Evolutionary conservation across 495 filamentous ascomycete species (phyloP), one percentile per base, ranked within the genome.

Genomic region (Bathelium albidoporum): DNA sequence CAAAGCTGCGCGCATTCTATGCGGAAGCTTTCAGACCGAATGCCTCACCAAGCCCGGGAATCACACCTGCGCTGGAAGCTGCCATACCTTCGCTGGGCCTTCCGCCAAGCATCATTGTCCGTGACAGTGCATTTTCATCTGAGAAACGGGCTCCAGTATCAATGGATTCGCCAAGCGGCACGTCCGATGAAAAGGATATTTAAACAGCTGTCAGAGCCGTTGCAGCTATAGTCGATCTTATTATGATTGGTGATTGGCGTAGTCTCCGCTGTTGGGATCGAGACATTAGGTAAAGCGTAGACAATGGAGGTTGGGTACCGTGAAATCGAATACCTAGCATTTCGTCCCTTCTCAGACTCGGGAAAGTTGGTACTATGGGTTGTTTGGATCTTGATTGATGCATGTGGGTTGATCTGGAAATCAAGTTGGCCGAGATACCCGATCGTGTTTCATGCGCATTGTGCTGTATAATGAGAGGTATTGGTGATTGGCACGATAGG

Each of bases 61-160:
- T 64, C 7, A 63, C 62, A 10, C 64, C 66, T 1, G 59, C 66
- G 1, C 67, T 79, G 20, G 82, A 83, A 58, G 41, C 64, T 11
- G 67, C 69, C 59, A 78, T 79, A 39, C 76, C 76, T 31, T 69
- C 65, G 24, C 58, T 79, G n/a, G 75, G 73, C 7, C 60, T 79
- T 32, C 73, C 75, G 59, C 75, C 74, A 14, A 67, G 70, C 11
- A 67, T 76, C 20, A 67, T 60, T 36, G 65, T 67, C 32, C 39
- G 64, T 5, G 66, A 66, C 16, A 20, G 5, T 10, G 49, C 49
- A 1, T n/a, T 24, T 11, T 29, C 49, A 55, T 9, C 20, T 9
- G 5, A n/a, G 24, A 28, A n/a, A 26, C 11, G 49, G 24, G 5
- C 20, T 2, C 7, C 24, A 11, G 24, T 20, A 29, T 55, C 49